Base-by-base conservation (phyloP, 495 filamentous ascomycete species). In the Penicillium chermesinum region DNA sequence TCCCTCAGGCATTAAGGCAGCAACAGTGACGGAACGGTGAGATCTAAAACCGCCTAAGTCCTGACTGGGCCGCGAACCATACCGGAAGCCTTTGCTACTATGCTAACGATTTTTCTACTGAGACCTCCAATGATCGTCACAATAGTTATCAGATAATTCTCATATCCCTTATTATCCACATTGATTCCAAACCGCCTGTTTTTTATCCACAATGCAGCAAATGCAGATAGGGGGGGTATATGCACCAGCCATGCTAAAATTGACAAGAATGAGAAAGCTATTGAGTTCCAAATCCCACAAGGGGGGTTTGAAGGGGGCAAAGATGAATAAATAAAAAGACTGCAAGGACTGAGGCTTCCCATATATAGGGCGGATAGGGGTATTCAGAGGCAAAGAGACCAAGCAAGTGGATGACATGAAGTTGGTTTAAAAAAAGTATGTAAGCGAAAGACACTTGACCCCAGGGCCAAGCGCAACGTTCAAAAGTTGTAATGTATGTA, bases 191-290 rank as follows among this genome's bases (percentile, higher is more conserved):
- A 35, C 33, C 38, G 39, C 44, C 44, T 49, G 47, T 46, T 56
- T 46, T 56, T 47, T 57, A 58, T 59, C 54, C 63, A 67, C 54
- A 64, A 61, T 58, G 52, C 57, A 62, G 49, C 57, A 63, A 70
- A 64, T 59, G 49, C 51, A 70, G 50, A 57, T 46, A 60, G 58
- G 62, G 62, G 67, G 67, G 68, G 69, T 70, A 53, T 59, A 70
- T 70, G 53, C 58, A 58, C 62, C 55, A 64, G 53, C 60, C 58
- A 69, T 67, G 64, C 59, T 71, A 65, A 44, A 44, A n/a, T n/a
- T n/a, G n/a, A n/a, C n/a, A 49, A 34, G 35, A 48, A 53, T 59
- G 61, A 57, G 58, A 61, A 64, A 59, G 51, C 51, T 52, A 48
- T n/a, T n/a, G n/a, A n/a, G n/a, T n/a, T n/a, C n/a, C n/a, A n/a